These are phyloP conservation scores for Bryum argenteum DNA, from an alignment of 225 moss, liverwort and hornwort species.

Conservation along the genomic window DNA sequence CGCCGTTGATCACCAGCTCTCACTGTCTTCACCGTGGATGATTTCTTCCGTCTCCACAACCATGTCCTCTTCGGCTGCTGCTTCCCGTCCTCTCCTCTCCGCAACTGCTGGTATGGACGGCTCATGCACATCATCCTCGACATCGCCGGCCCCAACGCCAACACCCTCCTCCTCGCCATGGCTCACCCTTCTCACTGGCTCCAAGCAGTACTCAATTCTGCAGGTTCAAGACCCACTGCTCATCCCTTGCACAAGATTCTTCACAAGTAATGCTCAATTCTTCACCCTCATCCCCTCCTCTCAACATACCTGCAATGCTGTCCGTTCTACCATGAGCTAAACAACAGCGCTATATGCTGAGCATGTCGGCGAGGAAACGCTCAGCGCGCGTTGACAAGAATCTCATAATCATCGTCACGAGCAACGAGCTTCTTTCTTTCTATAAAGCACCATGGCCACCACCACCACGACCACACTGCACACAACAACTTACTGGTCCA, in stretches of 20 bases:
- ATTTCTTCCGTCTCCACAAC: slow-evolving; percentile 59
- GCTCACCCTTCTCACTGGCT: background rate
- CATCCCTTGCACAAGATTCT: too few relatives aligned
- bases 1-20: slow-evolving; percentile 31
- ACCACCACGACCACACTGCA: slow-evolving; percentile 3
- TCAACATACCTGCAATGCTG: slow-evolving; percentile 13
- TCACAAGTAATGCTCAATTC: too few relatives aligned
- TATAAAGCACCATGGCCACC: slow-evolving; percentile 12
- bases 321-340: background rate
- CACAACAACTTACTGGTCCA: too few relatives aligned
- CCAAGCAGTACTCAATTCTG: background rate
- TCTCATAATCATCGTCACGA: background rate
- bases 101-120: slow-evolving; percentile 52
- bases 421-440: background rate
- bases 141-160: slow-evolving; percentile 58
- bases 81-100: slow-evolving; percentile 19
- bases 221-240: too few relatives aligned
- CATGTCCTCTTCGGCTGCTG: slow-evolving; percentile 34
- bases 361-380: slow-evolving; percentile 2
- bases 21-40: slow-evolving; percentile 24
- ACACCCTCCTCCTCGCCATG: slow-evolving; percentile 59
- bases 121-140: slow-evolving; percentile 57
- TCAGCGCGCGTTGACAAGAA: slow-evolving; percentile 11
- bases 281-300: background rate
- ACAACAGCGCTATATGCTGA: background rate